Percentiles rank a stretch among this genome's conserved stretches.
Evolutionary conservation across 2,329 filamentous ascomycete species (phyloP).

Genomic region (Exophiala aquamarina): DNA sequence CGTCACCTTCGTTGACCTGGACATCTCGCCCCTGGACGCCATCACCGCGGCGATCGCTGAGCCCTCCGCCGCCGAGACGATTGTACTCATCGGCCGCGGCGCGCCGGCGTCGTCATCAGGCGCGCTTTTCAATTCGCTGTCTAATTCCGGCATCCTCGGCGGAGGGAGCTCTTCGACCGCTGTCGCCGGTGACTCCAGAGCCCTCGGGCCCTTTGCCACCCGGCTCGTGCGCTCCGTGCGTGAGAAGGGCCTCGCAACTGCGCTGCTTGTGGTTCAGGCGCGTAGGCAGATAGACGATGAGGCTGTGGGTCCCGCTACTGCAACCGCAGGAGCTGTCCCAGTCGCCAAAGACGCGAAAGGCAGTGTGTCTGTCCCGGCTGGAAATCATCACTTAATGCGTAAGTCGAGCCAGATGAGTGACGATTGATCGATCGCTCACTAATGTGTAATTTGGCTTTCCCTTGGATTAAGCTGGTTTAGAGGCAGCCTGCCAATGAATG

Average conservation of each 20-base stretch:
- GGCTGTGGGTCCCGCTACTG: not conserved
- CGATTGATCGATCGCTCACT: not conserved
- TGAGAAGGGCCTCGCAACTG: conserved; percentile 60
- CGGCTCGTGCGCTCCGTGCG: conserved; percentile 59
- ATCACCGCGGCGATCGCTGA: conserved; percentile 35
- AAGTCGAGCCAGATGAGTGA: conserved; percentile 13
- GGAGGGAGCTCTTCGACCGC: not conserved
- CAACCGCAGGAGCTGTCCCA: too few species aligned
- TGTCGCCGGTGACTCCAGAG: conserved; percentile 25
- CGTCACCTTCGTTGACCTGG: conserved; percentile 15
- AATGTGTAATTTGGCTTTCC: too few species aligned
- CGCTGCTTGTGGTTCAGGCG: conserved; percentile 70
- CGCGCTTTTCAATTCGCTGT: not conserved
- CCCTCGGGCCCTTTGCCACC: conserved; percentile 56
- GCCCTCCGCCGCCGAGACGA: conserved; percentile 15
- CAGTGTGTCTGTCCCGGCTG: too few species aligned
- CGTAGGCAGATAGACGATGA: conserved; percentile 29
- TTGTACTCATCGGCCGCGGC: conserved; percentile 15
- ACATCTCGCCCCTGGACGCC: conserved; percentile 30
- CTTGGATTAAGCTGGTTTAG: too few species aligned
- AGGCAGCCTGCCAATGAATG: too few species aligned
- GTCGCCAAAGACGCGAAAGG: not conserved
- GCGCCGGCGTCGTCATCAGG: not conserved
- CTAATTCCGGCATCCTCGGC: not conserved
- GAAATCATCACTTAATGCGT: too few species aligned